Conservation (phyloP, 225 moss, liverwort and hornwort genomes). For the Marchantia paleacea region DNA sequence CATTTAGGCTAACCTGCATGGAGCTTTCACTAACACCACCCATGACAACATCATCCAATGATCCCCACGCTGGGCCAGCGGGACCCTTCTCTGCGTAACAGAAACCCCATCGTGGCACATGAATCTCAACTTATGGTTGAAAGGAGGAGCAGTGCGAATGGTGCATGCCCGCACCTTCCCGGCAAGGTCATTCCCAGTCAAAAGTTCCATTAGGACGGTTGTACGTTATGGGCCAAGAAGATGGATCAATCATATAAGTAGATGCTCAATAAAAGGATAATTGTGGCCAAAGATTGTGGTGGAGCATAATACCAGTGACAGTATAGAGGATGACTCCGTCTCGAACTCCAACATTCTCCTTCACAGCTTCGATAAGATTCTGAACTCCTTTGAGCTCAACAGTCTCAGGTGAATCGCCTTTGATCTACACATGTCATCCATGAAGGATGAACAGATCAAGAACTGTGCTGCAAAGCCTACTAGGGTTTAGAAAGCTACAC, state of each 20-base stretch:
- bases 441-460: background rate
- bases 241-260: too few relatives aligned
- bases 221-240: too few relatives aligned
- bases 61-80: slow-evolving; percentile 80
- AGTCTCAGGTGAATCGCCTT: slow-evolving; percentile 81
- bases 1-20: slow-evolving; percentile 56
- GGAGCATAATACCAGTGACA: slow-evolving; percentile 26
- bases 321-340: slow-evolving; percentile 48
- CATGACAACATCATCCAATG: slow-evolving; percentile 97
- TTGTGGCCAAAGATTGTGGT: background rate
- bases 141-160: background rate
- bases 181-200: background rate
- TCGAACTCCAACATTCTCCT: slow-evolving; percentile 48
- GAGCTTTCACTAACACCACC: slow-evolving; percentile 90
- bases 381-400: slow-evolving; percentile 73
- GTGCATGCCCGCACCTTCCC: background rate
- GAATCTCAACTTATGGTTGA: background rate
- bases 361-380: slow-evolving; percentile 71
- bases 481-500: background rate
- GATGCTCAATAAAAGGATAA: too few relatives aligned
- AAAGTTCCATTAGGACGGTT: too few relatives aligned
- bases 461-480: background rate
- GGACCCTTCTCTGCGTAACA: slow-evolving; percentile 55
- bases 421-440: slow-evolving; percentile 34
- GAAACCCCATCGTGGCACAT: background rate